Base-by-base conservation (phyloP, 345 rosid species). In the Salix arbutifolia region DNA sequence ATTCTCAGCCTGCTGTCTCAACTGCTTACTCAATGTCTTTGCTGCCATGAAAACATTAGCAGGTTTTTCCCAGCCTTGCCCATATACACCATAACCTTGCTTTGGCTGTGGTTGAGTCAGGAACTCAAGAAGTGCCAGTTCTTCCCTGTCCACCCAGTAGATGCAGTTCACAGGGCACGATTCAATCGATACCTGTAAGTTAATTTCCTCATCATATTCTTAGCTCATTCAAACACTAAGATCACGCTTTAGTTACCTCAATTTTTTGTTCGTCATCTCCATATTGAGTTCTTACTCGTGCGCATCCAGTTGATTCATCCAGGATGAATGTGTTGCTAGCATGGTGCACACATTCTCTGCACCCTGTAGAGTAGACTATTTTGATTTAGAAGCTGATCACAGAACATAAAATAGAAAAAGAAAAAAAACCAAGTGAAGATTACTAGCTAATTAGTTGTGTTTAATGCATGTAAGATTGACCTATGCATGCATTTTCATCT, bases 161-260 rank as follows among this genome's bases (percentile, higher is more conserved):
- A 88, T 91, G 83, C 91, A 89, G 82, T 89, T 88, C 80, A 89
- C 89, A 0, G 92, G 95, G 78, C 92, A 89, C 0, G 91, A 89
- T 28, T 89, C 91, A 40, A 88, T 87, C 1, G 90, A 80, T 21
- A 89, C 88, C 91, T 86, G 83, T 17, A 77, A 64, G 40, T 25
- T 65, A 11, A 18, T 6, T 33, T 66, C 12, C 18, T 30, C 69
- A 33, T 28, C 69, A 28, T 33, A 2, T 46, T 18, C 50, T 14
- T 46, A 1, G 2, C 50, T 46, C 50, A 46, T 13, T 46, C 14
- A 46, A 16, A 46, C 50, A 1, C 18, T 12, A 3, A 19, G 28
- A 10, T 17, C 53, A 33, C 30, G 40, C 58, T 35, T 53, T 21
- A 23, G 58, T 58, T 83, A 86, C 94, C 87, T 89, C 80, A 18